Base-by-base conservation (phyloP, 2,329 filamentous ascomycete genomes). In the Periglandula ipomoeae region DNA sequence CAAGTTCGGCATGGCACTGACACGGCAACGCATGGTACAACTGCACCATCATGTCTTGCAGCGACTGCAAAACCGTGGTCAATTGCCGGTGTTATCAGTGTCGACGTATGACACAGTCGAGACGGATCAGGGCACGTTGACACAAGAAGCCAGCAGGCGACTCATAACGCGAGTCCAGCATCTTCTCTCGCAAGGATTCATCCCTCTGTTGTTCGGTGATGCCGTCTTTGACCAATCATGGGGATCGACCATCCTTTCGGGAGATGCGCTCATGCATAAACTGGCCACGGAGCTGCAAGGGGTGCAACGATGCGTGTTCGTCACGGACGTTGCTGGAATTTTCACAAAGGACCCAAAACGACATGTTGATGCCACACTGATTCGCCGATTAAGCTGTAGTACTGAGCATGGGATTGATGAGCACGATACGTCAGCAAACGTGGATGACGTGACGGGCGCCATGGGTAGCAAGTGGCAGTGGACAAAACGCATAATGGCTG, bases 31-130 rank as follows among this genome's bases (percentile, higher is more conserved):
- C 6, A 40, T 48, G 4, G 11, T 48, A 6, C 30, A 39, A 7
- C 17, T 49, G 11, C 47, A 49, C 13, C 47, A 45, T n/a, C 47
- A 49, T 11, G 27, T 49, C 2, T 20, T 49, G 27, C 47, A 46
- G 27, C 32, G 23, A 15, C 22, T 49, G 5, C 47, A 49, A 4
- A 20, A 45, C 8, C 35, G 37, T 3, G 42, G 24, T 7, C 26
- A 20, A 6, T n/a, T 49, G 17, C 47, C 47, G 2, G 47, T 49
- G 13, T 17, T 49, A 17, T 49, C 47, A 22, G 27, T 49, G 11
- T 49, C 47, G 15, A 24, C 47, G 5, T 41, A 49, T 20, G 47
- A 49, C 37, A 49, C 42, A 10, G 47, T 49, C 13, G 47, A 49
- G 47, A 49, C 47, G 17, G 3, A 26, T 13, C 9, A 20, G n/a